phyloP scores from a whole-genome alignment of 768 basidiomycete species.

The Neoboletus subvelutipes region DNA sequence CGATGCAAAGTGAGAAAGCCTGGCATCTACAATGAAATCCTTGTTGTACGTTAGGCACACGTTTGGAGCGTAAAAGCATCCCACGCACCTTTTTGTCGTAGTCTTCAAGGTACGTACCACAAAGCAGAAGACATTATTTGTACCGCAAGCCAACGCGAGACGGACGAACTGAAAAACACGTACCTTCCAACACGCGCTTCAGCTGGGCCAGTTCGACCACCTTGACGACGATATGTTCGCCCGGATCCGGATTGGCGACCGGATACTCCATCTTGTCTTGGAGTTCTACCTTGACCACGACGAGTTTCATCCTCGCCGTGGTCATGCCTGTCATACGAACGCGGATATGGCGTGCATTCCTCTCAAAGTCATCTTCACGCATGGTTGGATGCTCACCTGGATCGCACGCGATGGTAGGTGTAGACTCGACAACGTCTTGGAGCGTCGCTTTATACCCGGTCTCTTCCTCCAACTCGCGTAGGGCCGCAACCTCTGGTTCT shows the following conservation, averaged over 20 bases:
- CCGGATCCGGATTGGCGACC: conserved; percentile 74
- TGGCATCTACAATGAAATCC: conserved; percentile 73
- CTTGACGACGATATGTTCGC: conserved; percentile 77
- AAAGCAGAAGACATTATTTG: neutral
- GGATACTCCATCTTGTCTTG: conserved; percentile 68
- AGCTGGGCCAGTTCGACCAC: conserved; percentile 70
- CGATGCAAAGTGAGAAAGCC: conserved; percentile 69
- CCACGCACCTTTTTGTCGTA: conserved; percentile 55
- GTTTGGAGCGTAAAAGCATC: neutral
- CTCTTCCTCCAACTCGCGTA: conserved; percentile 91
- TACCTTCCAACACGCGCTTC: conserved; percentile 64
- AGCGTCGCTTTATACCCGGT: conserved; percentile 76
- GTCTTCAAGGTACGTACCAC: conserved; percentile 39
- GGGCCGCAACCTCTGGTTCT: conserved; percentile 73
- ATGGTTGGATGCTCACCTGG: conserved; percentile 49
- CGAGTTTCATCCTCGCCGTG: conserved; percentile 89
- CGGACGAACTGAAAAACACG: conserved; percentile 17
- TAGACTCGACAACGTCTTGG: conserved; percentile 55
- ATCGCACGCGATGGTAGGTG: conserved; percentile 63
- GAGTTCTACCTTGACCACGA: conserved; percentile 67
- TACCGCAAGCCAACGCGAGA: neutral
- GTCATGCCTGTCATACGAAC: conserved; percentile 71
- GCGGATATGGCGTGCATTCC: neutral
- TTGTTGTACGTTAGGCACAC: conserved; percentile 21
- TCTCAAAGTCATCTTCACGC: neutral